These are phyloP conservation scores for Aciculoconidium aculeatum DNA, from an alignment of 805 yeast genomes.

Conservation along the genomic window DNA sequence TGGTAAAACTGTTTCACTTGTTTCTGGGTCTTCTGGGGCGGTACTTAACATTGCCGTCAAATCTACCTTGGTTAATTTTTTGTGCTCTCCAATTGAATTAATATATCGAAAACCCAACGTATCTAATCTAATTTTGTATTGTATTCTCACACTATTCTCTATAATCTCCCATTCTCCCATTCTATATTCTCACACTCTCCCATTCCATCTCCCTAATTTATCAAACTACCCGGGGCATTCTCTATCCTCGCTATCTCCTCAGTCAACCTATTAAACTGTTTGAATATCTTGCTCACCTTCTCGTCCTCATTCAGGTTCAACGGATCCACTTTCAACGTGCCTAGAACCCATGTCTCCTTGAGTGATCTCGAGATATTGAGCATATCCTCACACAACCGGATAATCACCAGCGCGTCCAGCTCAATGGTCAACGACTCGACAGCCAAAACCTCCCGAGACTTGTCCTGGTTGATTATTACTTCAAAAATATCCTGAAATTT, in stretches of 20 bases:
- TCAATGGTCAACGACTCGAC: conserved; percentile 55
- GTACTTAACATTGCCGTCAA: too few relatives aligned
- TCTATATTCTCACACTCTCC: too few relatives aligned
- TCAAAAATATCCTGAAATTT: conserved; percentile 51
- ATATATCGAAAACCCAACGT: too few relatives aligned
- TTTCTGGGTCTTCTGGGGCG: too few relatives aligned
- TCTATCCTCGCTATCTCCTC: conserved; percentile 23
- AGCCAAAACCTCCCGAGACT: conserved; percentile 37
- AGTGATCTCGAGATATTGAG: conserved; percentile 42
- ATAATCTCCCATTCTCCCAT: too few relatives aligned
- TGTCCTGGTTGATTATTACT: conserved; percentile 36
- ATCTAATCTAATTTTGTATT: too few relatives aligned
- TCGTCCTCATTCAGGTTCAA: conserved; percentile 9
- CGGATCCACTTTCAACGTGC: conserved; percentile 38
- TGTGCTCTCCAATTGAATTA: too few relatives aligned
- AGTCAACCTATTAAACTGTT: conserved; percentile 30
- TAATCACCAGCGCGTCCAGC: conserved; percentile 44
- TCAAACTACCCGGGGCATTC: too few relatives aligned
- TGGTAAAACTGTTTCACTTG: too few relatives aligned
- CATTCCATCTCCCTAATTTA: too few relatives aligned
- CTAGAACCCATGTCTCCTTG: conserved; percentile 54
- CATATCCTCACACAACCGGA: conserved; percentile 49
- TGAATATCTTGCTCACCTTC: conserved; percentile 21
- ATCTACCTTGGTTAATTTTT: too few relatives aligned
- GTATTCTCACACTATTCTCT: too few relatives aligned